phyloP scores from a whole-genome alignment of 2,329 filamentous ascomycete species.

The Nothopassalora personata region DNA sequence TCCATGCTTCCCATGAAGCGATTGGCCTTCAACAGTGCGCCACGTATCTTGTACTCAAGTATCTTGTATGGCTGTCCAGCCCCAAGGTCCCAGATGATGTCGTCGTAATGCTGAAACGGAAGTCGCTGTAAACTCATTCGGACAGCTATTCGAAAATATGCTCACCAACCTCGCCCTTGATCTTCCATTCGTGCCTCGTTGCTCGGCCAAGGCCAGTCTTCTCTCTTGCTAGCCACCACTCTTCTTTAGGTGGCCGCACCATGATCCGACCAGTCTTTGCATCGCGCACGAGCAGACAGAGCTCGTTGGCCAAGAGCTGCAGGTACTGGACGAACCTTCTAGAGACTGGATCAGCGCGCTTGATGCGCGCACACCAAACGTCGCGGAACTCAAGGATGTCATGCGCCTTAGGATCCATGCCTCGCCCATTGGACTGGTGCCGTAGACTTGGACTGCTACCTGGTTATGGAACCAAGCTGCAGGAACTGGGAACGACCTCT shows the following conservation, averaged over 20 bases:
- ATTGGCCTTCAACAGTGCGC: conserved; percentile 37
- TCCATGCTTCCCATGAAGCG: conserved; percentile 30
- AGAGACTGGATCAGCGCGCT: conserved; percentile 38
- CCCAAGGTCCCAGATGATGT: conserved; percentile 39
- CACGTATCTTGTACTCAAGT: conserved; percentile 12
- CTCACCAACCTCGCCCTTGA: conserved; percentile 33
- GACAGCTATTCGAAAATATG: conserved; percentile 41
- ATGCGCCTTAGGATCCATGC: conserved; percentile 33
- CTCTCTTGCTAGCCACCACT: conserved; percentile 38
- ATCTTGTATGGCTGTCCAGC: conserved; percentile 31
- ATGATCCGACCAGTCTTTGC: conserved; percentile 37
- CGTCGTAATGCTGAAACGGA: conserved; percentile 41
- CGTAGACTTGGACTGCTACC: conserved; percentile 32
- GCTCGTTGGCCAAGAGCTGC: conserved; percentile 34
- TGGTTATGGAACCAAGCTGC: conserved; percentile 38
- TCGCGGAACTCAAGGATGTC: conserved; percentile 36
- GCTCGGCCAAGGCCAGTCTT: conserved; percentile 39
- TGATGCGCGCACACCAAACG: conserved; percentile 41
- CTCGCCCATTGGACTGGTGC: conserved; percentile 32
- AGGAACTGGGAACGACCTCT: conserved; percentile 37
- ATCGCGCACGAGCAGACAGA: conserved; percentile 41
- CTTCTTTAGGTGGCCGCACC: conserved; percentile 34
- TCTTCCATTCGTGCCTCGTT: conserved; percentile 36
- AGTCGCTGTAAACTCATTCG: conserved; percentile 25
- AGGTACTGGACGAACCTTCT: conserved; percentile 42